Base-by-base conservation (phyloP, 2,329 filamentous ascomycete genomes). In the Claviceps spartinae region DNA sequence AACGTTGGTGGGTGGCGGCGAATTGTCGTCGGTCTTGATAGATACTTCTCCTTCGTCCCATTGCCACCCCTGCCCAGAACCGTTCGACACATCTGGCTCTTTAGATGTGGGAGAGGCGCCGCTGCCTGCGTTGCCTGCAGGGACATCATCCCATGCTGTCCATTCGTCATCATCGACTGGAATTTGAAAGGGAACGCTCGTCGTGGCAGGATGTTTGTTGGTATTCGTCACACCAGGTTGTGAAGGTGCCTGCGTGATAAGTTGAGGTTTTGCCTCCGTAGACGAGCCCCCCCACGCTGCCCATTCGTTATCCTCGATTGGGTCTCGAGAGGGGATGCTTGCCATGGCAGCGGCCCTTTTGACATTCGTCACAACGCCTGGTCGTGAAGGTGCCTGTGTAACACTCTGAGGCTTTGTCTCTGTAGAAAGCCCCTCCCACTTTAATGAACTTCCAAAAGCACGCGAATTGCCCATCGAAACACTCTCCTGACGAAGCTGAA, bases 1-100 rank as follows among this genome's bases (percentile, higher is more conserved):
- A 7, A 96, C 82, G 62, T 95, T 96, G 18, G 82, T 88, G 5
- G 89, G 89, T 5, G 88, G 85, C 24, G 74, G 69, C 5, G 65
- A 63, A 41, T 65, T 62, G 52, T 71, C 65, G n/a, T 55, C 57
- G 14, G 24, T 13, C 22, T 50, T 52, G 8, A 56, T 50, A 26
- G 62, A 54, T 49, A 62, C 22, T 42, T 72, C 70, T 43, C 66
- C 67, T 1, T 70, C 62, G 36, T 75, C 71, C 76, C 77, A 79
- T 47, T 72, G 70, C 76, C 77, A 80, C 4, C 14, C n/a, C 16
- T 50, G 43, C n/a, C 16, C 49, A 34, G 24, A 18, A 44, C 65
- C 64, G 8, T 63, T 62, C 5, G 61, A 52, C 5, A 57, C 42
- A 13, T 56, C 59, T 16, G 54, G 50, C 14, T 54, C 54, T 5